These are phyloP conservation scores for Talaromyces nanjingensis DNA, from an alignment of 495 filamentous ascomycete species.

Conservation along the genomic window DNA sequence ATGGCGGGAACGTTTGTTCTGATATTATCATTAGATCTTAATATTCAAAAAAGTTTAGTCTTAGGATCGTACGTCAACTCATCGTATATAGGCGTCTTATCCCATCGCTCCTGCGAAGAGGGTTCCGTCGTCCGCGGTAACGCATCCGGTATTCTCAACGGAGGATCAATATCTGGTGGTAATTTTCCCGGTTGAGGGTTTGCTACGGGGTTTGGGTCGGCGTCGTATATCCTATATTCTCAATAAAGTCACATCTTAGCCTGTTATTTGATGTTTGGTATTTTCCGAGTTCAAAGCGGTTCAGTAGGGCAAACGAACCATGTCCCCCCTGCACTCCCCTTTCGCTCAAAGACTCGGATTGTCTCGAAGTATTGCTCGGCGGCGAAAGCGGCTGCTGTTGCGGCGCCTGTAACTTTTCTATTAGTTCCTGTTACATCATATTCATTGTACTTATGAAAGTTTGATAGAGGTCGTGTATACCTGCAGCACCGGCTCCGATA, in stretches of 20 bases:
- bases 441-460: not conserved
- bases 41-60: not conserved
- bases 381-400: conserved; percentile 36
- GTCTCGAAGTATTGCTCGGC: conserved; percentile 42
- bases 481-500: conserved; percentile 44
- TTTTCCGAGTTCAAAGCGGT: too few relatives aligned
- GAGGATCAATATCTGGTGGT: conserved; percentile 33
- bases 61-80: conserved; percentile 32
- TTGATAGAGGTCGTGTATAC: conserved; percentile 17
- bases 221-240: conserved; percentile 36
- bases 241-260: not conserved
- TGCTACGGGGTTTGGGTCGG: conserved; percentile 21
- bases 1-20: conserved; percentile 45
- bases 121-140: conserved; percentile 30
- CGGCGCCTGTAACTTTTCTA: conserved; percentile 23
- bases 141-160: conserved; percentile 28
- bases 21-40: not conserved
- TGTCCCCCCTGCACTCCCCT: conserved; percentile 39
- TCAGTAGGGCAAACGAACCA: conserved; percentile 25
- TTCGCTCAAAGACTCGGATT: conserved; percentile 43
- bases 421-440: not conserved
- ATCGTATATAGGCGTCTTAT: conserved; percentile 38
- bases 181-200: conserved; percentile 29
- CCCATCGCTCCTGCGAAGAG: conserved; percentile 32
- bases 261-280: too few relatives aligned